Evolutionary conservation across 1,284 basidiomycete genomes (phyloP).

Genomic region (Ganoderma sp.): DNA sequence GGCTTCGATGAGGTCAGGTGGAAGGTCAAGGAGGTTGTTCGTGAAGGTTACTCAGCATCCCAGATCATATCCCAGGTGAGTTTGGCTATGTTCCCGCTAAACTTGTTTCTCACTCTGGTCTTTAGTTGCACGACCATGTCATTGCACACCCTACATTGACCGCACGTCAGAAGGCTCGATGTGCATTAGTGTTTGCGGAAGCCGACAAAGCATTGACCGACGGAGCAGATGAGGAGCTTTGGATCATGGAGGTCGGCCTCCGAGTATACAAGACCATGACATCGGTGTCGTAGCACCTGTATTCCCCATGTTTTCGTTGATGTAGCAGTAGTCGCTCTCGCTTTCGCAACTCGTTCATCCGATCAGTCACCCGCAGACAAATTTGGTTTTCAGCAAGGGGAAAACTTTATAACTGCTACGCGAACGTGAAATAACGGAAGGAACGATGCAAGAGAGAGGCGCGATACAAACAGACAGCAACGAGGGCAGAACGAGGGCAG

Average conservation of each 20-base stretch:
- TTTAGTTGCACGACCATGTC: slow-evolving; percentile 89
- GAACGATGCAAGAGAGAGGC: slow-evolving; percentile 25
- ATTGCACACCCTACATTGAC: slow-evolving; percentile 83
- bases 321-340: slow-evolving; percentile 13
- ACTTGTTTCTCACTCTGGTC: slow-evolving; percentile 12
- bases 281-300: slow-evolving; percentile 10
- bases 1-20: slow-evolving; percentile 76
- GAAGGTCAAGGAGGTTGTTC: slow-evolving; percentile 78
- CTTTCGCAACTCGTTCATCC: slow-evolving; percentile 1
- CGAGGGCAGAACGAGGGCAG: slow-evolving; percentile 10
- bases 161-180: slow-evolving; percentile 82
- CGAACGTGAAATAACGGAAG: slow-evolving; percentile 32
- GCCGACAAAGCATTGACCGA: slow-evolving; percentile 97
- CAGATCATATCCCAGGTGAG: slow-evolving; percentile 89
- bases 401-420: slow-evolving; percentile 30
- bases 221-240: slow-evolving; percentile 98
- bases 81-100: background rate
- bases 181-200: slow-evolving; percentile 88
- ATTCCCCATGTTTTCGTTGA: slow-evolving; percentile 2
- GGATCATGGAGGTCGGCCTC: slow-evolving; percentile 88
- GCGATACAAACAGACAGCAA: slow-evolving; percentile 29
- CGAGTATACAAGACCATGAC: slow-evolving; percentile 70
- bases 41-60: slow-evolving; percentile 92
- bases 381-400: slow-evolving; percentile 13
- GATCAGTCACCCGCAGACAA: background rate